Percentiles rank a stretch among this genome's conserved stretches.
Evolutionary conservation across 2,329 filamentous ascomycete genomes (phyloP).

Genomic region (Colletotrichum sansevieriae): DNA sequence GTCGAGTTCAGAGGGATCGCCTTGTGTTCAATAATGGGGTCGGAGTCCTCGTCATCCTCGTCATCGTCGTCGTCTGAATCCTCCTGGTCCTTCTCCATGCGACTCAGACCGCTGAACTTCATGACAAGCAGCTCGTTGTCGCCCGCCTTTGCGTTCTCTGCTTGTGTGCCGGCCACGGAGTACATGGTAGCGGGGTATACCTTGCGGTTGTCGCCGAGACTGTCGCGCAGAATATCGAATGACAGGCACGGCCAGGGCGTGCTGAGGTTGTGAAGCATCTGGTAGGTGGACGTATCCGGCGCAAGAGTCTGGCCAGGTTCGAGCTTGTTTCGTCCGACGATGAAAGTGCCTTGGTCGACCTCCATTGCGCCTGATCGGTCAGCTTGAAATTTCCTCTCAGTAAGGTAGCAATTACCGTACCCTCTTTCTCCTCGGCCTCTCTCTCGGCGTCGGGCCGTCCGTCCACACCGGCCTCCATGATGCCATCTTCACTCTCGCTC

Average conservation of each 20-base stretch:
- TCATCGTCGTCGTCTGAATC: slow-evolving; percentile 76
- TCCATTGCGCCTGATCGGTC: slow-evolving; percentile 80
- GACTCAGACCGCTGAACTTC: slow-evolving; percentile 92
- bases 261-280: slow-evolving; percentile 95
- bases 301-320: slow-evolving; percentile 91
- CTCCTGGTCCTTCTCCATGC: slow-evolving; percentile 79
- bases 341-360: slow-evolving; percentile 93
- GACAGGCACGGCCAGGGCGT: slow-evolving; percentile 98
- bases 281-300: slow-evolving; percentile 93
- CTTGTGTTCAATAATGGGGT: slow-evolving; percentile 94
- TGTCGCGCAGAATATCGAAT: slow-evolving; percentile 90
- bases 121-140: slow-evolving; percentile 97
- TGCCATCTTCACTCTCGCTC: slow-evolving; percentile 89
- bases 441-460: slow-evolving; percentile 92
- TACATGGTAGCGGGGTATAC: slow-evolving; percentile 97
- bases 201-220: slow-evolving; percentile 87
- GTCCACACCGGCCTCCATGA: slow-evolving; percentile 94
- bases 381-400: not conserved
- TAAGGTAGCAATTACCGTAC: slow-evolving; percentile 52
- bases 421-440: slow-evolving; percentile 86
- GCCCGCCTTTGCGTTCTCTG: slow-evolving; percentile 77
- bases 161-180: slow-evolving; percentile 94
- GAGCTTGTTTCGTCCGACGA: slow-evolving; percentile 92
- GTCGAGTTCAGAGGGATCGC: slow-evolving; percentile 87
- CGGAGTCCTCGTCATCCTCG: slow-evolving; percentile 80